Conservation (phyloP, 1,284 basidiomycete species). For the Meira miltonrushii region DNA sequence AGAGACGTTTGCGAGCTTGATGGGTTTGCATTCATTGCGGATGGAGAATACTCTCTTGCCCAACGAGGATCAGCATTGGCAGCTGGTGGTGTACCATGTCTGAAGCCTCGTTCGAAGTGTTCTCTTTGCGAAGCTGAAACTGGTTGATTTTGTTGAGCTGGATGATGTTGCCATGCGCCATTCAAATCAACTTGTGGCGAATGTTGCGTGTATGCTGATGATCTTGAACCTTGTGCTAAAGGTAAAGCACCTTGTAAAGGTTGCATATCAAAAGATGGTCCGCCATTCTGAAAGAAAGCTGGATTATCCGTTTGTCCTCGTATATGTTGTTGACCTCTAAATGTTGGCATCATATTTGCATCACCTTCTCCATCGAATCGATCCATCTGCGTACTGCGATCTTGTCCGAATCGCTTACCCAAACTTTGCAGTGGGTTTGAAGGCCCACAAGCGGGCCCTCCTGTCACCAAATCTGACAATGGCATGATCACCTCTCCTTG, state of each 20-base stretch:
- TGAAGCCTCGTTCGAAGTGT: slow-evolving; percentile 13
- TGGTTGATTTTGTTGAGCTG: background rate
- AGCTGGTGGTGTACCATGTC: background rate
- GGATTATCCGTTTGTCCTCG: slow-evolving; percentile 4
- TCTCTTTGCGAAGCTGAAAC: background rate
- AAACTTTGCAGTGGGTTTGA: slow-evolving; percentile 48
- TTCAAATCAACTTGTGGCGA: slow-evolving; percentile 1
- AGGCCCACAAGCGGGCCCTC: slow-evolving; percentile 48
- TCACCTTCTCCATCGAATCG: slow-evolving; percentile 8
- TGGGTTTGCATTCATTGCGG: background rate
- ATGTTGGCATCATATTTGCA: background rate
- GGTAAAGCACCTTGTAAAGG: slow-evolving; percentile 16
- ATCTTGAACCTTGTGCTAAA: slow-evolving; percentile 10
- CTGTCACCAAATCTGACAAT: slow-evolving; percentile 43
- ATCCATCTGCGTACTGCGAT: slow-evolving; percentile 42
- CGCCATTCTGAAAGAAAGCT: slow-evolving; percentile 11
- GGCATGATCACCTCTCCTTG: slow-evolving; percentile 24
- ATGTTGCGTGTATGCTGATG: slow-evolving; percentile 2
- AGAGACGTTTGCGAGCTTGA: background rate
- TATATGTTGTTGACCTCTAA: slow-evolving; percentile 26
- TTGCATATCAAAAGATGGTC: slow-evolving; percentile 12
- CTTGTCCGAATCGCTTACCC: slow-evolving; percentile 48
- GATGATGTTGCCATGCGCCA: background rate
- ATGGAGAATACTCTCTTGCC: slow-evolving; percentile 3
- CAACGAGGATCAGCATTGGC: background rate